A percentile compares a stretch with the other conserved stretches of the same genome.
Evolutionary conservation across 2,329 filamentous ascomycete species (phyloP).

Genomic region (Colletotrichum australisinense): DNA sequence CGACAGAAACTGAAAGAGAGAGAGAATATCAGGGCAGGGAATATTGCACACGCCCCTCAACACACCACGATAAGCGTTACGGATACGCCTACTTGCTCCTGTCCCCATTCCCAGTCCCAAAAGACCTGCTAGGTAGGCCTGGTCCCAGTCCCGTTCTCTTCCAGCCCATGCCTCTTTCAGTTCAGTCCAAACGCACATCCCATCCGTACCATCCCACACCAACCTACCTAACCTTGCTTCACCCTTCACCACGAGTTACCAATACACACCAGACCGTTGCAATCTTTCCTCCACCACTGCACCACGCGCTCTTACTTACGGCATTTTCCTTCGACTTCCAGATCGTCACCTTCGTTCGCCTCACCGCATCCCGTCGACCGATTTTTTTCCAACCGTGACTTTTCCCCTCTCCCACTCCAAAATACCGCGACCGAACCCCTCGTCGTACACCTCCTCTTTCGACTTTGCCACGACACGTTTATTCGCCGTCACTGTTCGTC

Average conservation of each 20-base stretch:
- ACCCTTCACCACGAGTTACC: slow-evolving; percentile 15
- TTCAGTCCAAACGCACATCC: slow-evolving; percentile 30
- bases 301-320: not conserved
- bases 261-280: slow-evolving; percentile 4
- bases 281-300: slow-evolving; percentile 3
- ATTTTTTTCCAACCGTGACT: not conserved
- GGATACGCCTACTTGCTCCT: not conserved
- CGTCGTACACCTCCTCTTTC: not conserved
- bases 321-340: not conserved
- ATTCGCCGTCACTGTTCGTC: not conserved
- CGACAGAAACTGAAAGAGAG: not conserved
- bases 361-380: slow-evolving; percentile 4
- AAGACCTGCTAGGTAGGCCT: slow-evolving; percentile 3
- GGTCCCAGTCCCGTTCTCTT: slow-evolving; percentile 11
- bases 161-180: slow-evolving; percentile 4
- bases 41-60: not conserved
- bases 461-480: not conserved
- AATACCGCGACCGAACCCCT: slow-evolving; percentile 11
- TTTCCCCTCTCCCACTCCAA: not conserved
- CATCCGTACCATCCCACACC: slow-evolving; percentile 19
- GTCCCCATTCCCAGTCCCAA: not conserved
- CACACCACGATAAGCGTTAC: not conserved
- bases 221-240: not conserved
- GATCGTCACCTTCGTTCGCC: not conserved
- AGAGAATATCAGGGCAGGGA: not conserved